phyloP scores from a whole-genome alignment of 371 early-diverging fungal species.

The Rhizopus microsporus region DNA sequence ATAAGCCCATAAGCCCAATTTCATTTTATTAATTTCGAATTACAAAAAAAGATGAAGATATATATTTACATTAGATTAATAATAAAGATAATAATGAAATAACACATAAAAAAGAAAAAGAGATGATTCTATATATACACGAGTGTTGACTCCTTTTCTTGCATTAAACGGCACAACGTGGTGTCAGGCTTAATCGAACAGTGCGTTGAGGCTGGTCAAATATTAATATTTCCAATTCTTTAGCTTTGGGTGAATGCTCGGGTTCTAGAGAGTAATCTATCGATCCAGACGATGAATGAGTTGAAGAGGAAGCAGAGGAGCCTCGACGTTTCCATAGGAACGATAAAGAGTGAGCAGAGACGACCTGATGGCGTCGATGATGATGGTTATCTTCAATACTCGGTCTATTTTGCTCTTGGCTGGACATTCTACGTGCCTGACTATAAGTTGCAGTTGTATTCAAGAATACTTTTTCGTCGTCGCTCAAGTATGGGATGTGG shows the following conservation, averaged over 20 bases:
- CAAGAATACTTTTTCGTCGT: slow-evolving; percentile 11
- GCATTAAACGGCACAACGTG: slow-evolving; percentile 11
- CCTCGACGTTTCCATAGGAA: slow-evolving; percentile 10
- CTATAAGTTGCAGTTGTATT: slow-evolving; percentile 10
- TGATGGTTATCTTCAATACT: background rate
- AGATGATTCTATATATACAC: too few species aligned
- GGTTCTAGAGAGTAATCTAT: background rate
- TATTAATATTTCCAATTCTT: slow-evolving; percentile 19
- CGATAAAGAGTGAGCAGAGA: background rate
- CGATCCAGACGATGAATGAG: background rate
- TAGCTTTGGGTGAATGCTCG: slow-evolving; percentile 14
- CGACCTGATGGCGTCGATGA: slow-evolving; percentile 1
- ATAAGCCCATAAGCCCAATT: too few species aligned
- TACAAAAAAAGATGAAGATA: too few species aligned
- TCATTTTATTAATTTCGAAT: too few species aligned
- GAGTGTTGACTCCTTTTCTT: too few species aligned
- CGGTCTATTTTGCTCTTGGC: background rate
- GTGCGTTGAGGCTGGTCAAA: slow-evolving; percentile 19
- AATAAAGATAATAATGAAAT: too few species aligned
- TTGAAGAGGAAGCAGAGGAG: background rate
- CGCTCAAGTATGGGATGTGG: slow-evolving; percentile 13
- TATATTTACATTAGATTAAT: too few species aligned
- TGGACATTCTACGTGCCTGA: slow-evolving; percentile 6
- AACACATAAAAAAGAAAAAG: too few species aligned
- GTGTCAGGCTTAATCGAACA: slow-evolving; percentile 17